These are phyloP conservation scores for Astragalus membranaceus DNA, from an alignment of 306 rosid species.

Conservation along the genomic window DNA sequence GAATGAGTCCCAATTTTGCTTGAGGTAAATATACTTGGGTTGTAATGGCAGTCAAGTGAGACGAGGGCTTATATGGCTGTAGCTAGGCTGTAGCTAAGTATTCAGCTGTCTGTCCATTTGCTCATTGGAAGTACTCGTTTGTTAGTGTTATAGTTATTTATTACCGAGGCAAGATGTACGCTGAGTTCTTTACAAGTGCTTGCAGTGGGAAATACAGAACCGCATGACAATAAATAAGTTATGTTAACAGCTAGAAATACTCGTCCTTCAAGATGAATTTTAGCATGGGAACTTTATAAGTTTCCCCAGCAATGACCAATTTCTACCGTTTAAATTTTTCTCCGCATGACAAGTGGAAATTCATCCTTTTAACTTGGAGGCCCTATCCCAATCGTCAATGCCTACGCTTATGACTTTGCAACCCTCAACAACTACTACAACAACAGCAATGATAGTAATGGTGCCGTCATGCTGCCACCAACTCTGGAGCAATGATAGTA, in stretches of 20 bases:
- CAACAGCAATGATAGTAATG: too few species aligned
- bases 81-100: constrained; percentile 1
- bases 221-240: background rate
- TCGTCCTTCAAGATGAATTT: background rate
- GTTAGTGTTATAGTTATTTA: background rate
- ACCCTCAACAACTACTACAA: too few species aligned
- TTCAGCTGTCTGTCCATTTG: constrained; percentile 17
- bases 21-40: constrained; percentile 26
- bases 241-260: background rate
- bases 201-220: background rate
- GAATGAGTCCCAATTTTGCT: constrained; percentile 53
- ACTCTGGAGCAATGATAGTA: too few species aligned
- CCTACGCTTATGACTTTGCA: too few species aligned
- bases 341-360: too few species aligned
- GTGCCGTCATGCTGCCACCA: too few species aligned
- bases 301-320: background rate
- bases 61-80: constrained; percentile 5
- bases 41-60: constrained; percentile 30
- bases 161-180: background rate
- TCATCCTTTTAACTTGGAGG: too few species aligned
- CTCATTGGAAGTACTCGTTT: background rate
- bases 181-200: background rate
- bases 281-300: background rate
- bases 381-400: too few species aligned
- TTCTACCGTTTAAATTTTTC: too few species aligned